These are phyloP conservation scores for Pulicaria dysenterica DNA, from an alignment of 129 eudicot species.

Conservation along the genomic window DNA sequence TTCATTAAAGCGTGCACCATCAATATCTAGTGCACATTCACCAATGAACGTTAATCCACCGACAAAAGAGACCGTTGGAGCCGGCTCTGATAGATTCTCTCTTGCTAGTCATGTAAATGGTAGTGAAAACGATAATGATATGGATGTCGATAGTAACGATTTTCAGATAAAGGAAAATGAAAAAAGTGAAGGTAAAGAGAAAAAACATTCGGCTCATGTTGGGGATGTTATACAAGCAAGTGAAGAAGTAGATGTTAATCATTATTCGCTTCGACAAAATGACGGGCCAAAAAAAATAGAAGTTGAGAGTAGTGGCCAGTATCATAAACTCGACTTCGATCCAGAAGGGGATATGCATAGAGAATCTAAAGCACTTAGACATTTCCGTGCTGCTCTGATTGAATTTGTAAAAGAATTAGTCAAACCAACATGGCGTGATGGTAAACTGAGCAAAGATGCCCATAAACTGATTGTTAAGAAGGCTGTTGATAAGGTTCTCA, in stretches of 20 bases:
- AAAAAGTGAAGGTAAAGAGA: conserved; percentile 38
- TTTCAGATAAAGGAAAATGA: conserved; percentile 28
- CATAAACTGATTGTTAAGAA: conserved; percentile 80
- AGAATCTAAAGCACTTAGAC: conserved; percentile 59
- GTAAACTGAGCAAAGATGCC: conserved; percentile 76
- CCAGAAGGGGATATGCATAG: conserved; percentile 44
- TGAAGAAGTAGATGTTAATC: conserved; percentile 30
- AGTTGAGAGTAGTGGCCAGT: conserved; percentile 38
- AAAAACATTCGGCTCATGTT: conserved; percentile 34
- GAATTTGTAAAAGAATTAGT: conserved; percentile 83
- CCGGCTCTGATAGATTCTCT: conserved; percentile 34
- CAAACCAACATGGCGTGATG: conserved; percentile 83
- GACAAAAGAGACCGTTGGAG: conserved; percentile 26
- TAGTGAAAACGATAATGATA: conserved; percentile 23
- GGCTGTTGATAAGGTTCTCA: conserved; percentile 70
- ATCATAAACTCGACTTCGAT: conserved; percentile 41
- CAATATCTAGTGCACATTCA: conserved; percentile 33
- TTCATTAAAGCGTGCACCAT: conserved; percentile 39
- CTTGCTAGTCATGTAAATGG: conserved; percentile 31
- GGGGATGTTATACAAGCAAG: conserved; percentile 37
- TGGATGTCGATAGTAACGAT: conserved; percentile 30
- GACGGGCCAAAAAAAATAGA: conserved; percentile 30
- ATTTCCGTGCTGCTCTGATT: conserved; percentile 76
- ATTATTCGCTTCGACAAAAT: conserved; percentile 25
- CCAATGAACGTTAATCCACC: conserved; percentile 27